Evolutionary conservation across 129 eudicot genomes (phyloP), one percentile per base, ranked within the genome.

Genomic region (Lonicera japonica): DNA sequence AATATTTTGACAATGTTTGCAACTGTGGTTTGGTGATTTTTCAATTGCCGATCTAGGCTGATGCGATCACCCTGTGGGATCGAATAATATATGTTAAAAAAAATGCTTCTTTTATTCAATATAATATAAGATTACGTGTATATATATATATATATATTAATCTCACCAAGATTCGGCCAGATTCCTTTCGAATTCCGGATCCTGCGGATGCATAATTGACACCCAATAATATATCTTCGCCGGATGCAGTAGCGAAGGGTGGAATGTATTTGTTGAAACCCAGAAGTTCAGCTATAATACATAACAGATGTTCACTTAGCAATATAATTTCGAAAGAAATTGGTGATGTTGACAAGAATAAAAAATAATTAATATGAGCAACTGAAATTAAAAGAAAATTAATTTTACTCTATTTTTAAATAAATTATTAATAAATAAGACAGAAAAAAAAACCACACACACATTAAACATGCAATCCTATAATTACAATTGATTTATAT

Each of bases 201-300:
- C 71, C 82, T 24, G 77, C 78, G 11, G 82, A 77, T 41, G 77
- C 82, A 11, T 77, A 77, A 34, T 77, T 77, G 43, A 77, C 63
- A 48, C 82, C 82, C 22, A 56, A 36, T 16, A 78, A 54, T 25
- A 78, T 41, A 58, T 73, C 47, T 10, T 70, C 58, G n/a, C 78
- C 69, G n/a, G 66, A 58, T 21, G 83, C 34, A 34, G 53, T 59
- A 23, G 83, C 75, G 54, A 53, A 73, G 0, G 79, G 71, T 22
- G 74, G 83, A 63, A 78, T 73, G 23, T 51, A 51, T 47, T 68
- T 56, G 5, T 54, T 51, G 45, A 79, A 79, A 15, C 84, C 84
- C 43, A 79, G 40, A 39, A 64, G 41, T 25, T 79, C 84, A 61
- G 84, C 84, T 79, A 74, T 54, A 70, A 74, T 14, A 50, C 7